phyloP scores from a whole-genome alignment of 1,139 yeast genomes.

The Diutina mesorugosa region DNA sequence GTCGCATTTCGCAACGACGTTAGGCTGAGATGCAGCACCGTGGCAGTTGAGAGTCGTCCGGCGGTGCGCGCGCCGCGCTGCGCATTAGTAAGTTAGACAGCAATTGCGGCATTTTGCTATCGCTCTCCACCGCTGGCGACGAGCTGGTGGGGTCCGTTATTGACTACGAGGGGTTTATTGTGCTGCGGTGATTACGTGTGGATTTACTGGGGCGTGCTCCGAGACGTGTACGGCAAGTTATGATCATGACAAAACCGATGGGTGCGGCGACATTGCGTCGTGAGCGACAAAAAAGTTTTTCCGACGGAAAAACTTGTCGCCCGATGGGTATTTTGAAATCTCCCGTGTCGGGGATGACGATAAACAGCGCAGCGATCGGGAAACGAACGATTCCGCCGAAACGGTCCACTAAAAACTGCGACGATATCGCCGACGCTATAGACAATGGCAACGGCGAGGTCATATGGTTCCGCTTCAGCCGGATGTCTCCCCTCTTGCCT shows the following conservation, averaged over 20 bases:
- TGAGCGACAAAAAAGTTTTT: not conserved
- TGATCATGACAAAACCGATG: no score
- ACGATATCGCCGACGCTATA: no score
- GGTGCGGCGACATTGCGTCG: not conserved
- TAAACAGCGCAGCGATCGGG: not conserved
- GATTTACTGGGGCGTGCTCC: no score
- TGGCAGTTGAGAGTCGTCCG: not conserved
- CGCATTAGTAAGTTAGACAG: not conserved
- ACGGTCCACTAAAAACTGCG: not conserved
- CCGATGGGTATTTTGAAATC: not conserved
- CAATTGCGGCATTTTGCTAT: not conserved
- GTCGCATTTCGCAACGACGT: not conserved
- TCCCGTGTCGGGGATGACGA: not conserved
- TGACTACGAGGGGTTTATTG: no score
- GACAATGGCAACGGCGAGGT: no score
- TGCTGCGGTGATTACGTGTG: no score
- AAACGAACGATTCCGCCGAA: not conserved
- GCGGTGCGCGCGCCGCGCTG: not conserved
- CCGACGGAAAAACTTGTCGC: not conserved
- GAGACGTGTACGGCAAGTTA: no score
- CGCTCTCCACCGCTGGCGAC: not conserved
- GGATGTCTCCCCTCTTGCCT: not conserved
- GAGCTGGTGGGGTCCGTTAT: no score
- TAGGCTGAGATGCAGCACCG: not conserved
- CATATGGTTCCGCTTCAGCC: no score